A percentile compares a stretch with the other conserved stretches of the same genome.
These are phyloP conservation scores for Quercus alba DNA, from an alignment of 306 rosid genomes.

Conservation along the genomic window DNA sequence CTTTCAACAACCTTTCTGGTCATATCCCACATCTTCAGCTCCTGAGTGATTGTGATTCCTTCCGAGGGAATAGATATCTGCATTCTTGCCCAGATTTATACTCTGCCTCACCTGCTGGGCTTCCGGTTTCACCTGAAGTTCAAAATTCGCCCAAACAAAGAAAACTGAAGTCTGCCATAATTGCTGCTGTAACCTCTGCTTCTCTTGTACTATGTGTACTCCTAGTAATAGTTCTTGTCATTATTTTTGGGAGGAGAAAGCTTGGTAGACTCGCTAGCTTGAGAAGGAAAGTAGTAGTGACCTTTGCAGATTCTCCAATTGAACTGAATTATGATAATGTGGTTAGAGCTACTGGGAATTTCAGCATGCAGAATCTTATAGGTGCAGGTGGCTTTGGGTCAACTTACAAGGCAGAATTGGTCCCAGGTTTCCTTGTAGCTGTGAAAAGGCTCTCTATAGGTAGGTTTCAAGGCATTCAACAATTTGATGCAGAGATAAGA, in stretches of 20 bases:
- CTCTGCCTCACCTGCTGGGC: conserved; percentile 26
- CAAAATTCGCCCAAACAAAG: background rate
- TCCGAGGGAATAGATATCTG: conserved; percentile 38
- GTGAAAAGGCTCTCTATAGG: conserved; percentile 63
- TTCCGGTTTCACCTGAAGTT: conserved; percentile 32
- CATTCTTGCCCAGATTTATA: conserved; percentile 47
- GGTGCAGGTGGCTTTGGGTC: conserved; percentile 76
- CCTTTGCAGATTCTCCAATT: conserved; percentile 44
- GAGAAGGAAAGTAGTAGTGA: conserved; percentile 45
- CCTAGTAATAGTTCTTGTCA: conserved; percentile 21
- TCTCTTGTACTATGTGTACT: conserved; percentile 24
- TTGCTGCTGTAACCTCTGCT: conserved; percentile 26
- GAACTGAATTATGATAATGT: conserved; percentile 54
- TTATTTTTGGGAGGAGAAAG: conserved; percentile 34
- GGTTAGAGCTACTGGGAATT: conserved; percentile 50
- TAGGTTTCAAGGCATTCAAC: conserved; percentile 67
- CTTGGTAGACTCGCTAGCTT: conserved; percentile 30
- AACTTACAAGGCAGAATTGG: conserved; percentile 69
- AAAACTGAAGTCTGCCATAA: conserved; percentile 28
- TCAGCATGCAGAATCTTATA: conserved; percentile 58
- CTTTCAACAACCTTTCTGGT: conserved; percentile 58
- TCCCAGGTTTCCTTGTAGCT: conserved; percentile 56
- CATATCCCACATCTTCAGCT: conserved; percentile 47
- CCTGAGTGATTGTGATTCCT: conserved; percentile 34
- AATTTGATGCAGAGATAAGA: conserved; percentile 70